Evolutionary conservation across 768 basidiomycete species (phyloP).

Genomic region (Russula olivacea): DNA sequence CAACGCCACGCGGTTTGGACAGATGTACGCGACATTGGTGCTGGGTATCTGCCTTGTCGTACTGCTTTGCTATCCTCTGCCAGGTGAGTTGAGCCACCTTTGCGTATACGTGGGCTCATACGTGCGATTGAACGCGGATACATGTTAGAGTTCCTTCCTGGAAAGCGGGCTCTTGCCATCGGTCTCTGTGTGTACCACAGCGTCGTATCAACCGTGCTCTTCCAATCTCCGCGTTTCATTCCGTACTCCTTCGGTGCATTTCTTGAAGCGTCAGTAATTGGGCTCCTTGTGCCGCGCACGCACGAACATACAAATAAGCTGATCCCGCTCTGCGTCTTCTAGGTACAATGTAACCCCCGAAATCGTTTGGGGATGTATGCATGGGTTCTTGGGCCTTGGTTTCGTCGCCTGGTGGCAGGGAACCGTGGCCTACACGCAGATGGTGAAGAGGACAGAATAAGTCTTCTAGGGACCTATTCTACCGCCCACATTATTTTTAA

Average conservation of each 20-base stretch:
- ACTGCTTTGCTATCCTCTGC: conserved; percentile 62
- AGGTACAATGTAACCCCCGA: conserved; percentile 69
- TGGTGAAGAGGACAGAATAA: conserved; percentile 11
- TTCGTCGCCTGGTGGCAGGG: conserved; percentile 82
- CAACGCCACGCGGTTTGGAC: background rate
- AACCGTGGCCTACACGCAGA: conserved; percentile 45
- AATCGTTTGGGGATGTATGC: conserved; percentile 61
- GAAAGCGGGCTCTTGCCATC: conserved; percentile 78
- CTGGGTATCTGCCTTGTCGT: conserved; percentile 55
- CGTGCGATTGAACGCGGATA: background rate
- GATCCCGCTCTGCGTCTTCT: background rate
- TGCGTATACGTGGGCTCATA: background rate
- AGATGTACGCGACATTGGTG: conserved; percentile 67
- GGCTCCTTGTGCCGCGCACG: background rate
- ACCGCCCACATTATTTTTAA: background rate
- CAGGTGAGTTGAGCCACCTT: conserved; percentile 45
- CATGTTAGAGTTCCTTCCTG: conserved; percentile 66
- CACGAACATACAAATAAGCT: background rate
- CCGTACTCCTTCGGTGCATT: conserved; percentile 60
- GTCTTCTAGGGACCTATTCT: background rate
- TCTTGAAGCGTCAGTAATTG: conserved; percentile 50
- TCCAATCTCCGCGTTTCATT: conserved; percentile 73
- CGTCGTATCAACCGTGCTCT: conserved; percentile 65
- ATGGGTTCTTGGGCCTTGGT: conserved; percentile 63
- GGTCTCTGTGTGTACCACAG: conserved; percentile 72